phyloP scores from a whole-genome alignment of 495 filamentous ascomycete species.

The Apiosordaria backusii region DNA sequence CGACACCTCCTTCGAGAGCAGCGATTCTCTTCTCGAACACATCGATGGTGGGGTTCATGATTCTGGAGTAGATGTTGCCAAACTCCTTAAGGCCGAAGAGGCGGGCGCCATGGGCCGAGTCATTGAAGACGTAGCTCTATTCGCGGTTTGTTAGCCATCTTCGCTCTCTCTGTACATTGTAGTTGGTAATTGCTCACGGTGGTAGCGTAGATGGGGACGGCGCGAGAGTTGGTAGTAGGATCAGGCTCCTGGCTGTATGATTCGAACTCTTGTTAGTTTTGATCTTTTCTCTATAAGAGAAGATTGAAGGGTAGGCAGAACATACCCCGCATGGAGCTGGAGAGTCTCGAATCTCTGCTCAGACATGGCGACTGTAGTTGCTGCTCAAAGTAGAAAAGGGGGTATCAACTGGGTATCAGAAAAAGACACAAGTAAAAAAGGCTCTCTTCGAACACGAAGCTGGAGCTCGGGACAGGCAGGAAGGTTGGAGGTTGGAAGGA shows the following conservation, averaged over 20 bases:
- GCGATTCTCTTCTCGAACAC: conserved; percentile 97
- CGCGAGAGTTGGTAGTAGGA: conserved; percentile 79
- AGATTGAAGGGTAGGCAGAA: conserved; percentile 5
- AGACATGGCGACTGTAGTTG: conserved; percentile 27
- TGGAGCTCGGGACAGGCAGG: background rate
- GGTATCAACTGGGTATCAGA: conserved; percentile 16
- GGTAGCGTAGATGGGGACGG: conserved; percentile 94
- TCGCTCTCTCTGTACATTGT: background rate
- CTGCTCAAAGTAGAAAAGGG: background rate
- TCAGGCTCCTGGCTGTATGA: conserved; percentile 72
- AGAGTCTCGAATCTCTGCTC: conserved; percentile 79
- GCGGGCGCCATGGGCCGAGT: conserved; percentile 92
- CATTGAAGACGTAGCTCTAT: conserved; percentile 90
- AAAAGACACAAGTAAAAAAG: background rate
- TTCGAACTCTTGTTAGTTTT: conserved; percentile 20
- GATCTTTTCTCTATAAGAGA: conserved; percentile 1
- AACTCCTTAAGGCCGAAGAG: conserved; percentile 97
- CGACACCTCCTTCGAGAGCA: conserved; percentile 89
- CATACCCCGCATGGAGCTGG: conserved; percentile 92
- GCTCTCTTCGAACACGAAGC: background rate
- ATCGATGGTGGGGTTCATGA: conserved; percentile 99
- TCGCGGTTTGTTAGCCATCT: conserved; percentile 8
- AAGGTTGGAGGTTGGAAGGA: background rate
- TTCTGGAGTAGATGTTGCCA: conserved; percentile 96
- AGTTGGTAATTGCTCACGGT: conserved; percentile 53